Base-by-base conservation (phyloP, 164 flowering plant genomes). In the Taxillus chinensis region DNA sequence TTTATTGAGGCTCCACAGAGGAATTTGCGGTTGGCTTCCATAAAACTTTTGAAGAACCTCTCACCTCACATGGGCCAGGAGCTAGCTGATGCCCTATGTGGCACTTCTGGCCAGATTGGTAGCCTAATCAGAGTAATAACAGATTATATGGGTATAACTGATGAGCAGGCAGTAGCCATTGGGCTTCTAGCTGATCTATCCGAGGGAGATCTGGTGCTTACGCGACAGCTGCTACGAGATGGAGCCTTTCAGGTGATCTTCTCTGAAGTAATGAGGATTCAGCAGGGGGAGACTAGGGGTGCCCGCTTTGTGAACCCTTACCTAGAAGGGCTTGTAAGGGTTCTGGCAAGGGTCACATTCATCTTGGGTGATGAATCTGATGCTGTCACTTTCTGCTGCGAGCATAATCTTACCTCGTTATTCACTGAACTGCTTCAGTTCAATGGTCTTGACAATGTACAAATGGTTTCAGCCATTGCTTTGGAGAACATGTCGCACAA, bases 111-210 rank as follows among this genome's bases (percentile, higher is more conserved):
- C 40, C 96, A 87, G 75, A 89, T 93, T 45, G 78, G 87, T 8
- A 77, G 85, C 75, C 76, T 93, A 46, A 74, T 87, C 61, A 73
- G 57, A 63, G 73, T 87, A 55, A 79, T 89, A 54, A 64, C 90
- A 4, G 97, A 90, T 39, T 70, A 76, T 45, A 67, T 62, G 16
- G 92, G 82, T 57, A 82, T 87, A 52, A 75, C 83, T 3, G 97
- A 93, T 68, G 99, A 93, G 77, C 99, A 90, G 67, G 88, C 96
- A 14, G 90, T 89, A 56, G 95, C 97, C 40, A 81, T 76, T 60
- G 86, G 91, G 43, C 85, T 93, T 66, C 69, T 93, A 64, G 95
- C 97, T 64, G 87, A 89, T 50, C 89, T 93, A 45, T 97, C 97
- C 37, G 90, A 83, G 76, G 77, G 82, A 64, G 96, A 93, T 70